phyloP scores from a whole-genome alignment of 1,284 basidiomycete species.

The Mycena sp. region DNA sequence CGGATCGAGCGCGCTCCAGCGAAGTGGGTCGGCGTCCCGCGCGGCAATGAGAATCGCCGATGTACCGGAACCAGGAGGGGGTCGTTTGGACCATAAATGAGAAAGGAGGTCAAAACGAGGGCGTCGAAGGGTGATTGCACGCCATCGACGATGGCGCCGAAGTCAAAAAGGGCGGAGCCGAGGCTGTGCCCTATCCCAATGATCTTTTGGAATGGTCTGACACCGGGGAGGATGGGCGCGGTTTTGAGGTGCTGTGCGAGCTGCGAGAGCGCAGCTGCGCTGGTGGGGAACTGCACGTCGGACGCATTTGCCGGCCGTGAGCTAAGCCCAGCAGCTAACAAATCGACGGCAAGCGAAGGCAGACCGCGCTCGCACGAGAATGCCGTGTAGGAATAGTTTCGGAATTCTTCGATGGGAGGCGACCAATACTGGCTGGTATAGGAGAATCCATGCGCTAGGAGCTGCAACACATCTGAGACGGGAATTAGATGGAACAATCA shows the following conservation, averaged over 20 bases:
- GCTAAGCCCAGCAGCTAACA: background rate
- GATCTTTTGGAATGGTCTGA: background rate
- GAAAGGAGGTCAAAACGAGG: background rate
- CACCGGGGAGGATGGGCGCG: background rate
- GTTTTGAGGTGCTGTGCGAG: background rate
- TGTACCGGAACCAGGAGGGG: no score
- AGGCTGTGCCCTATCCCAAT: background rate
- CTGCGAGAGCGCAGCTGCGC: background rate
- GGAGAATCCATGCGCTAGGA: background rate
- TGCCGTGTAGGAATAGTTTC: constrained; percentile 7
- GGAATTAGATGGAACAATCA: no score
- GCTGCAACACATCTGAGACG: background rate
- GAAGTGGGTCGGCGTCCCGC: no score
- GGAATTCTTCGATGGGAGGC: background rate
- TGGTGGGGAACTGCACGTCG: background rate
- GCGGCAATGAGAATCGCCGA: no score
- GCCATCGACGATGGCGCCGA: background rate
- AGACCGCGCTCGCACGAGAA: background rate
- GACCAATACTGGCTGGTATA: background rate
- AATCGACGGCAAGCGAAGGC: background rate
- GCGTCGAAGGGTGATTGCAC: background rate
- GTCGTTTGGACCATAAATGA: background rate
- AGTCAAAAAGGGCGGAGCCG: background rate
- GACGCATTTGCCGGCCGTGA: background rate
- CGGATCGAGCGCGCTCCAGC: no score